Conservation (phyloP, 768 basidiomycete species). For the Psilocybe cubensis region DNA sequence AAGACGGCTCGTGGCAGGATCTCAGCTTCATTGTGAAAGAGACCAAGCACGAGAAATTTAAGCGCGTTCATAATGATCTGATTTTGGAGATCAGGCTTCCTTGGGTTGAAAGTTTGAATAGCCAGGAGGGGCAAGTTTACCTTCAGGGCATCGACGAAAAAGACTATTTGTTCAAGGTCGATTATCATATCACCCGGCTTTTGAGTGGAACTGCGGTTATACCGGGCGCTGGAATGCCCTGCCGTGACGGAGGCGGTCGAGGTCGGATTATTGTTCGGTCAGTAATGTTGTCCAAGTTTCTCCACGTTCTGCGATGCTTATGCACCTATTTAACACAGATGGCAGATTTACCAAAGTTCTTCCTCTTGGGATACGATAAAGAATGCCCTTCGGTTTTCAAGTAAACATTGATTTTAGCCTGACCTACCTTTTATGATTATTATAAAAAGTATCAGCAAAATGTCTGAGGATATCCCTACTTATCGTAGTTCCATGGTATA, state of each 20-base stretch:
- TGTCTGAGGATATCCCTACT: too few relatives aligned
- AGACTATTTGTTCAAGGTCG: constrained; percentile 48
- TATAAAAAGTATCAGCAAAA: too few relatives aligned
- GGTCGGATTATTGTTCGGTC: constrained; percentile 30
- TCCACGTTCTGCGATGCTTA: too few relatives aligned
- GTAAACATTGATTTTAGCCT: constrained; percentile 1
- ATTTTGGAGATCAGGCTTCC: constrained; percentile 53
- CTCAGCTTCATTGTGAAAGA: constrained; percentile 63
- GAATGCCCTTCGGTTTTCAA: constrained; percentile 15
- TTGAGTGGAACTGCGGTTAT: constrained; percentile 47
- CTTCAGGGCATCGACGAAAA: constrained; percentile 57
- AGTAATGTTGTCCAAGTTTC: constrained; percentile 10
- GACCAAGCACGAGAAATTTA: constrained; percentile 52
- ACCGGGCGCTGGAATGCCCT: constrained; percentile 62
- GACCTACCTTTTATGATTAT: neutral
- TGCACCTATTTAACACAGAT: constrained; percentile 20
- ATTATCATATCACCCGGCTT: constrained; percentile 46
- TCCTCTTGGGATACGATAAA: constrained; percentile 19
- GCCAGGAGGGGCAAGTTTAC: constrained; percentile 47
- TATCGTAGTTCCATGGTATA: neutral
- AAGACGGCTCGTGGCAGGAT: constrained; percentile 60
- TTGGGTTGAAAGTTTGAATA: constrained; percentile 52
- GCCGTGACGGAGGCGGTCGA: constrained; percentile 30
- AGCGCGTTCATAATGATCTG: constrained; percentile 52
- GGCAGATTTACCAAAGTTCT: constrained; percentile 29